A percentile compares a stretch with the other conserved stretches of the same genome.
phyloP scores from a whole-genome alignment of 73 alveolate species.

The Stentor coeruleus region DNA sequence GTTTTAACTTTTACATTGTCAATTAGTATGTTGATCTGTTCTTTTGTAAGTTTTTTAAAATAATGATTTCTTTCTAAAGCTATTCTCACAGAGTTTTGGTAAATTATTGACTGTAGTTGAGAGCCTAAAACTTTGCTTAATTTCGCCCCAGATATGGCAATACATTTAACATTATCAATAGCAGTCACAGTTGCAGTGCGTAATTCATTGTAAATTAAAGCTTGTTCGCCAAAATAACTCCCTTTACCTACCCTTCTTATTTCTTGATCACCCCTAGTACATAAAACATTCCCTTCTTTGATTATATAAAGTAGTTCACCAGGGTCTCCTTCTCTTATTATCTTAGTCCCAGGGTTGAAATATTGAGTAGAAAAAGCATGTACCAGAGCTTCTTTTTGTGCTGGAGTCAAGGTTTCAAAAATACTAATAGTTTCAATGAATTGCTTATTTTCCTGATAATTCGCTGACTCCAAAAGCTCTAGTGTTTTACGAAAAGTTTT shows the following conservation, averaged over 20 bases:
- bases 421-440: slow-evolving; percentile 34
- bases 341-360: slow-evolving; percentile 39
- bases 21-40: neutral
- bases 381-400: neutral
- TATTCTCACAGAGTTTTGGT: neutral
- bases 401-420: neutral
- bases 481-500: slow-evolving; percentile 69
- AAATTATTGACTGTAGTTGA: neutral
- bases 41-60: neutral
- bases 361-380: slow-evolving; percentile 1
- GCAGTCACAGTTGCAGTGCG: slow-evolving; percentile 53
- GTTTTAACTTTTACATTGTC: neutral
- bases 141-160: neutral
- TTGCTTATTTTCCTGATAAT: slow-evolving; percentile 30
- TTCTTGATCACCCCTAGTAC: slow-evolving; percentile 42
- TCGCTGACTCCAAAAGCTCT: slow-evolving; percentile 29
- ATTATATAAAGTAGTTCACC: slow-evolving; percentile 69
- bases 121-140: neutral
- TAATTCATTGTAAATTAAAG: slow-evolving; percentile 41
- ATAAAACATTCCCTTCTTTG: slow-evolving; percentile 61
- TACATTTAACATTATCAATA: slow-evolving; percentile 15
- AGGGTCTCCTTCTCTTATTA: slow-evolving; percentile 75
- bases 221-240: slow-evolving; percentile 47
- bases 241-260: slow-evolving; percentile 52
- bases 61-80: neutral